phyloP scores from a whole-genome alignment of 2,329 filamentous ascomycete species.

The Cladophialophora yegresii region DNA sequence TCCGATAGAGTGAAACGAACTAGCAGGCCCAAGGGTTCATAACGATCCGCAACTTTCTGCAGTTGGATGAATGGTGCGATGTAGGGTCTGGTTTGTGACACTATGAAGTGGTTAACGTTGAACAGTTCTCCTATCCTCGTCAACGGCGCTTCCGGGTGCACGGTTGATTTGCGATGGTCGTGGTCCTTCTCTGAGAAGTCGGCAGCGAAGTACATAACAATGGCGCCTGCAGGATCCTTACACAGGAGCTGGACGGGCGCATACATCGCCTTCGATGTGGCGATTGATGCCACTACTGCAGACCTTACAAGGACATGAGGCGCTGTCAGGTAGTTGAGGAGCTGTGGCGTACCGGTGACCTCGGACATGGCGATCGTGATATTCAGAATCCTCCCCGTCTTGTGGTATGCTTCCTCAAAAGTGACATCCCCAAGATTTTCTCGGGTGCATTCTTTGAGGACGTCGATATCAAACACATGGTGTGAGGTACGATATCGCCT shows the following conservation, averaged over 20 bases:
- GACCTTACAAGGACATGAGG: slow-evolving; percentile 97
- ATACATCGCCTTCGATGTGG: slow-evolving; percentile 74
- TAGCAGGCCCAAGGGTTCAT: slow-evolving; percentile 73
- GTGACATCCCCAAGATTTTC: slow-evolving; percentile 82
- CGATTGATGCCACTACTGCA: slow-evolving; percentile 85
- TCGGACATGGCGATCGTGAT: slow-evolving; percentile 89
- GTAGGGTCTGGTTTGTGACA: slow-evolving; percentile 96
- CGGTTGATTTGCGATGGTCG: slow-evolving; percentile 68
- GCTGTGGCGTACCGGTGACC: slow-evolving; percentile 74
- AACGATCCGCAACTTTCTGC: slow-evolving; percentile 64
- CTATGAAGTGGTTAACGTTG: slow-evolving; percentile 97
- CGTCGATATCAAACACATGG: slow-evolving; percentile 79
- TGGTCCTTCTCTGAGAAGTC: slow-evolving; percentile 33
- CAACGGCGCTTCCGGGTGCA: slow-evolving; percentile 92
- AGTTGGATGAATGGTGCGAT: slow-evolving; percentile 81
- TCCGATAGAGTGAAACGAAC: slow-evolving; percentile 47
- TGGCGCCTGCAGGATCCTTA: slow-evolving; percentile 73
- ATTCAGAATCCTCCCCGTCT: slow-evolving; percentile 88
- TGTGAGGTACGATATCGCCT: slow-evolving; percentile 67
- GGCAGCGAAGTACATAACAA: slow-evolving; percentile 45
- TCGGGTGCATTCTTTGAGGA: slow-evolving; percentile 79
- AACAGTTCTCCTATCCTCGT: slow-evolving; percentile 89
- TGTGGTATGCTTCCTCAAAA: slow-evolving; percentile 93
- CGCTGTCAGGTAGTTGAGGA: slow-evolving; percentile 90
- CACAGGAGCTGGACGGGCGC: slow-evolving; percentile 74